A percentile compares a stretch with the other conserved stretches of the same genome.
Evolutionary conservation across 2,329 filamentous ascomycete genomes (phyloP).

Genomic region (Hypoxylon sp.): DNA sequence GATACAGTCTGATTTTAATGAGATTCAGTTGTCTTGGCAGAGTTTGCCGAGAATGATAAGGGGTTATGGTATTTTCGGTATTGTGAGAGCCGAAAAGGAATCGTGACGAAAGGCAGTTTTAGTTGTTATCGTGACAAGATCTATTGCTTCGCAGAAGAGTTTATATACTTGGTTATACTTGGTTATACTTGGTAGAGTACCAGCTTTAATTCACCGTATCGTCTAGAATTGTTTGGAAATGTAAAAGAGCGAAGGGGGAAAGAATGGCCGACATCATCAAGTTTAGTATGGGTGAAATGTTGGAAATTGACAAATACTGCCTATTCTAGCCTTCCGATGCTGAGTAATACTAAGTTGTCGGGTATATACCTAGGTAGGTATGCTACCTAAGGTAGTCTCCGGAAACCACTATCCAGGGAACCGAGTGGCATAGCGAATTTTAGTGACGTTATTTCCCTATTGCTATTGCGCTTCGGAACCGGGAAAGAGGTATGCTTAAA

Average conservation of each 20-base stretch:
- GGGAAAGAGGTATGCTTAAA: conserved; percentile 5
- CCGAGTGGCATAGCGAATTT: conserved; percentile 5
- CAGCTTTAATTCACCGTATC: background rate
- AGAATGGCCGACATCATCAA: conserved; percentile 21
- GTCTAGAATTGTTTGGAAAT: conserved; percentile 16
- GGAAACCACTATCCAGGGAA: conserved; percentile 14
- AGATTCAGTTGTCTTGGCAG: conserved; percentile 24
- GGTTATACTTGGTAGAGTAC: too few species aligned
- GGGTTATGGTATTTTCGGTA: conserved; percentile 19
- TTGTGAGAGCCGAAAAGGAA: conserved; percentile 12
- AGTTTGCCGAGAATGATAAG: conserved; percentile 39
- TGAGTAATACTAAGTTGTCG: conserved; percentile 3
- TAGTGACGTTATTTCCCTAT: conserved; percentile 27
- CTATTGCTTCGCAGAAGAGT: background rate
- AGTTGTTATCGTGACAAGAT: background rate
- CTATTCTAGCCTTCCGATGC: background rate
- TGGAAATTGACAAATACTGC: conserved; percentile 3
- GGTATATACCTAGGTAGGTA: too few species aligned
- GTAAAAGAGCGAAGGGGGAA: conserved; percentile 14
- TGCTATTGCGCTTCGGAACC: conserved; percentile 18
- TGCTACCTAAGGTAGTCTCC: too few species aligned
- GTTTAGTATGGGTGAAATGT: background rate
- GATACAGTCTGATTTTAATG: conserved; percentile 18
- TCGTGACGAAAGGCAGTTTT: background rate
- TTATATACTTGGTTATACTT: too few species aligned